Evolutionary conservation across 371 early-diverging fungal species (phyloP).

Genomic region (Dinochytrium kinnereticum): DNA sequence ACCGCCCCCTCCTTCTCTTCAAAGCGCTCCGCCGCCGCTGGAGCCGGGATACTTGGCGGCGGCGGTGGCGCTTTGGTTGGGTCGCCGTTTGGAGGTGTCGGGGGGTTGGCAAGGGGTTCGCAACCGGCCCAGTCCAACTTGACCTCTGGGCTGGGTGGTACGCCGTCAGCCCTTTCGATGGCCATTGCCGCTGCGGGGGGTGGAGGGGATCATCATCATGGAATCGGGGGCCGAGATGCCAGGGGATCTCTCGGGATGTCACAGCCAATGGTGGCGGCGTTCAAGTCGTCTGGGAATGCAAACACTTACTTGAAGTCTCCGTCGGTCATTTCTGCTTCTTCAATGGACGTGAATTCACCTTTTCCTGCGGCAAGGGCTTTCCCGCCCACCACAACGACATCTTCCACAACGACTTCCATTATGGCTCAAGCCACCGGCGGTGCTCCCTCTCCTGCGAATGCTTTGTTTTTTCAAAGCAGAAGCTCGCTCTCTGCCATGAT

Average conservation of each 20-base stretch:
- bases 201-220: not conserved
- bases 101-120: not conserved
- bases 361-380: not conserved
- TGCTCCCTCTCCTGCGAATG: not conserved
- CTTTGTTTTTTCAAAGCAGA: not conserved
- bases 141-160: not conserved
- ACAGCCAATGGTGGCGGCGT: not conserved
- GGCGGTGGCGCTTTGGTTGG: not conserved
- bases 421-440: not conserved
- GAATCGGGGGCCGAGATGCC: not conserved
- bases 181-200: constrained; percentile 8
- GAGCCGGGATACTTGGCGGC: not conserved
- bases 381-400: not conserved
- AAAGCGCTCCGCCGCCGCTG: not conserved
- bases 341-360: too few species aligned
- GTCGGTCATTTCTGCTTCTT: too few species aligned
- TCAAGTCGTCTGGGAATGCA: not conserved
- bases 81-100: not conserved
- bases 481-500: not conserved
- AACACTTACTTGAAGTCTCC: too few species aligned
- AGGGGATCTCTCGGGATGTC: not conserved
- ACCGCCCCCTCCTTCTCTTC: not conserved
- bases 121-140: not conserved
- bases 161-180: constrained; percentile 13
- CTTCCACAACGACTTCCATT: not conserved